Base-by-base conservation (phyloP, 306 rosid species). In the Canavalia gladiata region DNA sequence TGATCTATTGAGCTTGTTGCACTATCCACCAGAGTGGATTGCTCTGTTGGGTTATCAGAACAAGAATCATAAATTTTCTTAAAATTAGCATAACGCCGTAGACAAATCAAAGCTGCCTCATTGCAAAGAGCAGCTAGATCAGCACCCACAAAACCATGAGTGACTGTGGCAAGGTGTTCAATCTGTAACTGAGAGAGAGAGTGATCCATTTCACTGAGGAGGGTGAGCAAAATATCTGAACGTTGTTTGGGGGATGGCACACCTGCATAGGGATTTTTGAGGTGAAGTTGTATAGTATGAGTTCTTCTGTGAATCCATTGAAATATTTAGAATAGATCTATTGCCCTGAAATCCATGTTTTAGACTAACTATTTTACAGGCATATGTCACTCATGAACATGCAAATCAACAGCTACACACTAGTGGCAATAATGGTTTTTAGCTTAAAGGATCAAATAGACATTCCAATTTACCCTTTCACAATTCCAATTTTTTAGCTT, bases 71-170 rank as follows among this genome's bases (percentile, higher is more conserved):
- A 65, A 41, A 75, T 65, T 74, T 84, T 57, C 77, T 77, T 84
- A 66, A 59, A 79, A 57, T 84, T 77, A 63, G 68, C 90, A 87
- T 72, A 87, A 33, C 50, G 88, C 50, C 91, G 84, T 10, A 91
- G 84, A 90, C 97, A 90, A 86, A 87, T 83, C 45, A 87, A 85
- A 41, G 89, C 97, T 5, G 97, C 97, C 82, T 88, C 92, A 67
- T 91, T 90, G 87, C 97, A 90, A 66, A 95, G 94, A 60, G 92
- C 86, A 81, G 91, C 93, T 64, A 95, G 88, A 90, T 95, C 97
- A 82, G 95, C 95, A 77, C 97, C 99, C 13, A 95, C 95, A 77
- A 93, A 95, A 59, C 97, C 97, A 86, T 95, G 99, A 63, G 97
- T 91, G 65, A 83, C 84, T 55, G 87, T 81, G 72, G 93, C 95